phyloP scores from a whole-genome alignment of 139 green algal genomes.

The Closterium sp. region DNA sequence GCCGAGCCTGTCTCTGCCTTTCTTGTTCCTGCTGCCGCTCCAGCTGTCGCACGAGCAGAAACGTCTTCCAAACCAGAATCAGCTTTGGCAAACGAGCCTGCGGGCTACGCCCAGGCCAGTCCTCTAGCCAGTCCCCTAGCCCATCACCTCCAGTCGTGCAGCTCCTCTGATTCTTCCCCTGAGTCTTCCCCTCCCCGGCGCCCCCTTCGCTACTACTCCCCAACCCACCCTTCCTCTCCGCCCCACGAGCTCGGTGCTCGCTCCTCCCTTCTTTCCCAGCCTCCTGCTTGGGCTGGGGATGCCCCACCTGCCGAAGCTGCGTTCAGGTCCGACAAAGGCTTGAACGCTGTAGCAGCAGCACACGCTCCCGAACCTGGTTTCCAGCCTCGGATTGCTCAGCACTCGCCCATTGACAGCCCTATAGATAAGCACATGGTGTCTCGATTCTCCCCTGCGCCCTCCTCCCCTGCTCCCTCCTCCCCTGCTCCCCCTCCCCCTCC shows the following conservation, averaged over 20 bases:
- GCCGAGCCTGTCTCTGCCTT: neutral
- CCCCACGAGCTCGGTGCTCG: neutral
- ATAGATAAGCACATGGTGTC: neutral
- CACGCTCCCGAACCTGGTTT: neutral
- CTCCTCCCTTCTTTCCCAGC: neutral
- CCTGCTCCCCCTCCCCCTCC: neutral
- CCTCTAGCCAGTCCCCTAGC: neutral
- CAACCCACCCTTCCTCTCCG: neutral
- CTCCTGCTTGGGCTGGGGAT: neutral
- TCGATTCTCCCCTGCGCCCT: neutral
- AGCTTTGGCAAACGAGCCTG: neutral
- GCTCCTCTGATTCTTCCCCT: neutral
- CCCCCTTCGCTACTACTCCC: neutral
- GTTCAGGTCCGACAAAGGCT: neutral
- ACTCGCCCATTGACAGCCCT: neutral
- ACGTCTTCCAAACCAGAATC: neutral
- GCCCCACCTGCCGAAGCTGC: neutral
- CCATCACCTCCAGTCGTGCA: neutral
- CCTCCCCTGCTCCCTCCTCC: neutral
- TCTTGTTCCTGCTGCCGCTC: neutral
- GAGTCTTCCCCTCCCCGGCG: neutral
- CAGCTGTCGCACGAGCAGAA: no score
- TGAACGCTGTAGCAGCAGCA: neutral
- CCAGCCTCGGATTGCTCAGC: neutral
- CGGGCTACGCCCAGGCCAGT: neutral